These are phyloP conservation scores for Effrenium voratum DNA, from an alignment of 73 alveolate genomes.

Conservation along the genomic window DNA sequence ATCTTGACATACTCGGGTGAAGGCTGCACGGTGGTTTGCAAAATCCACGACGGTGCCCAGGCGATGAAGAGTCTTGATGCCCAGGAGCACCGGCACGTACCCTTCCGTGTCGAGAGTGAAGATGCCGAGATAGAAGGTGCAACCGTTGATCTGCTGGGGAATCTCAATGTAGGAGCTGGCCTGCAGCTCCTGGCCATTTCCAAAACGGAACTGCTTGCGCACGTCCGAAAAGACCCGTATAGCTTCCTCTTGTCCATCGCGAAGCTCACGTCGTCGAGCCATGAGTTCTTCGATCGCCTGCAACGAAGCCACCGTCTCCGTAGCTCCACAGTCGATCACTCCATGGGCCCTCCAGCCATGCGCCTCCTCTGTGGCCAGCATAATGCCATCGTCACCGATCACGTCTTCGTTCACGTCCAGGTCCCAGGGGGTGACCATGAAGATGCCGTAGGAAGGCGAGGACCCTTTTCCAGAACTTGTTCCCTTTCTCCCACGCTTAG, in stretches of 20 bases:
- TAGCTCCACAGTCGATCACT: constrained; percentile 10
- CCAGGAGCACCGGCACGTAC: not conserved
- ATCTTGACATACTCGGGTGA: too few species aligned
- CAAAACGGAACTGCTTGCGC: not conserved
- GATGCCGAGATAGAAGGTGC: not conserved
- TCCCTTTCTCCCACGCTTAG: not conserved
- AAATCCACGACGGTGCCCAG: not conserved
- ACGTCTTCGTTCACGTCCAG: not conserved
- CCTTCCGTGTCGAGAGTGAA: not conserved
- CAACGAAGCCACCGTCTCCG: not conserved
- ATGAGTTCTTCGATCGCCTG: too few species aligned
- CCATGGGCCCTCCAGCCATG: not conserved
- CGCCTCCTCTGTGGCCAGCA: too few species aligned
- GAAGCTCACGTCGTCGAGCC: too few species aligned
- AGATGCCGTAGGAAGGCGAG: not conserved
- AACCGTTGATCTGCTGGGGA: not conserved
- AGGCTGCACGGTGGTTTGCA: too few species aligned
- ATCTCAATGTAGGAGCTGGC: not conserved
- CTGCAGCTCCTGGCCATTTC: not conserved
- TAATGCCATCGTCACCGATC: not conserved
- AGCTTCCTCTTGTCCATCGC: not conserved
- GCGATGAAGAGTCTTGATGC: not conserved
- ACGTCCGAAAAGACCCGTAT: not conserved
- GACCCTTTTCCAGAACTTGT: too few species aligned
- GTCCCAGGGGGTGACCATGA: not conserved